Conservation (phyloP, 495 filamentous ascomycete species). For the Aspergillus homomorphus region DNA sequence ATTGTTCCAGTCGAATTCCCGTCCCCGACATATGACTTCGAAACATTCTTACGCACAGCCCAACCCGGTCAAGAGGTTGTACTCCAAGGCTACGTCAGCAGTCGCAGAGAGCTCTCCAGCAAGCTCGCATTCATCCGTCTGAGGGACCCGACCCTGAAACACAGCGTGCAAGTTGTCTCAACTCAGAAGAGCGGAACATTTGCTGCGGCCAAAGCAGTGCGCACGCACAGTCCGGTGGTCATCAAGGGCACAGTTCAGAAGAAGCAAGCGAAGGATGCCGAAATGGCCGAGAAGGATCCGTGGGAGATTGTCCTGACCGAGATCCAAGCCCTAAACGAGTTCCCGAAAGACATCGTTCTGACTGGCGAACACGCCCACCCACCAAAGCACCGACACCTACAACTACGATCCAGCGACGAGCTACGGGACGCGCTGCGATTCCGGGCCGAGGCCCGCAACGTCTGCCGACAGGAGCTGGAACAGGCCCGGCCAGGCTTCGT, state of each 20-base stretch:
- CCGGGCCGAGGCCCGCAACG: conserved; percentile 48
- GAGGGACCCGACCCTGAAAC: conserved; percentile 45
- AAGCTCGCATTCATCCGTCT: conserved; percentile 68
- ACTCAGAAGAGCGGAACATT: conserved; percentile 41
- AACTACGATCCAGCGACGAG: conserved; percentile 66
- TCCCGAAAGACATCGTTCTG: conserved; percentile 73
- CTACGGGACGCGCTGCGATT: conserved; percentile 62
- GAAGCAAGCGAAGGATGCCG: conserved; percentile 35
- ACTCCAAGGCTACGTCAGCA: conserved; percentile 70
- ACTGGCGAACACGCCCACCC: conserved; percentile 68
- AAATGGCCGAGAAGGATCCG: conserved; percentile 28
- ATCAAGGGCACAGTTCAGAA: conserved; percentile 48
- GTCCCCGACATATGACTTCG: conserved; percentile 45
- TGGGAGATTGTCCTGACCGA: conserved; percentile 63
- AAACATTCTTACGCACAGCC: conserved; percentile 39
- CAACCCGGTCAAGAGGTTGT: conserved; percentile 50
- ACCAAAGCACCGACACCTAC: conserved; percentile 73
- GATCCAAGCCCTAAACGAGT: conserved; percentile 68
- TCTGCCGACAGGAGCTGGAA: conserved; percentile 53
- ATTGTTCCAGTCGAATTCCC: conserved; percentile 50
- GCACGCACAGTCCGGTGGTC: conserved; percentile 50
- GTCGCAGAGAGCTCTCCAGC: conserved; percentile 59
- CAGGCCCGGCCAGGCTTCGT: conserved; percentile 51
- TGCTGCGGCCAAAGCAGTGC: conserved; percentile 46
- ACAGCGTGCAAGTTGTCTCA: conserved; percentile 54